Base-by-base conservation (phyloP, 345 rosid genomes). In the Draba incana region DNA sequence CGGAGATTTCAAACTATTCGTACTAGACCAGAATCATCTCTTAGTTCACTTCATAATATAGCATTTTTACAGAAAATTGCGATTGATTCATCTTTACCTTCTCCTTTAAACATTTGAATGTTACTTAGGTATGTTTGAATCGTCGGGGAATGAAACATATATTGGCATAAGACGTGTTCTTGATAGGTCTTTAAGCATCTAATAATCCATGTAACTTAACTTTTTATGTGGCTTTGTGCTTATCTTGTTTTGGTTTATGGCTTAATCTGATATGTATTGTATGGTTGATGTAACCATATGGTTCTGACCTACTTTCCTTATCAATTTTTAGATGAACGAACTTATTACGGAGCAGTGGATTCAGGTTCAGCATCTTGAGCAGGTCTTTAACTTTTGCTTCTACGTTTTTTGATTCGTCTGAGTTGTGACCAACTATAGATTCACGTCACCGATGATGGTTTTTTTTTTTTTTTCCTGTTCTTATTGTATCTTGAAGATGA, bases 331-430 rank as follows among this genome's bases (percentile, higher is more conserved):
- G 77, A 52, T 66, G 72, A 52, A 0, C 1, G 63, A 66, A 66
- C 28, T 37, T 66, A 33, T 74, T 43, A 66, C 77, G 1, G 77
- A 74, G 55, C 72, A 15, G 35, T 74, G 72, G 72, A 74, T 74
- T 52, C 77, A 74, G 24, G 57, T 74, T 43, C 77, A 74, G 62
- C 77, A 74, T 59, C 72, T 74, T 59, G 72, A 66, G 50, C 77
- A 66, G 77, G 77, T 74, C 56, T 66, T 41, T 24, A 14, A 1
- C 1, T 28, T 63, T 48, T 16, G 16, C 44, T 5, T 55, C 10
- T 27, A 28, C 28, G 28, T 48, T 39, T 37, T 0, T 20, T 25
- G 5, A 54, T 35, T 10, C 4, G 45, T 46, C 1, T 63, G 33
- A 14, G 10, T 27, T 48, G 12, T 55, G 28, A 71, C 6, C 44